phyloP scores from a whole-genome alignment of 2,329 filamentous ascomycete species.

The Stagonosporopsis vannaccii region DNA sequence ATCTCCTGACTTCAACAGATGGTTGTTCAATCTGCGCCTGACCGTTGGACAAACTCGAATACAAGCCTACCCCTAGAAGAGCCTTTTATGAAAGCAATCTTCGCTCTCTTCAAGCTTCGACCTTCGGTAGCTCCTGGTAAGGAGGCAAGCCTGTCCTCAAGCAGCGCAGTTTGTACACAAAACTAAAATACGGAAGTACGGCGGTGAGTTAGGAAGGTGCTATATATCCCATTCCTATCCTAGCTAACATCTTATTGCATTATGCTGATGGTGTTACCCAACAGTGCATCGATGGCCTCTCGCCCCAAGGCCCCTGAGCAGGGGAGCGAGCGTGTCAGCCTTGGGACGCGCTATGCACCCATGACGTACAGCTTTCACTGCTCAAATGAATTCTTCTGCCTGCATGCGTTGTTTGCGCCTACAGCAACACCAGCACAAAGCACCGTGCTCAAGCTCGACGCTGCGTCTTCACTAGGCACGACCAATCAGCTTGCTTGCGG shows the following conservation, averaged over 20 bases:
- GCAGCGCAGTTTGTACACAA: neutral
- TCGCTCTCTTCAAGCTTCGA: no score
- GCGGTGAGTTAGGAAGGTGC: no score
- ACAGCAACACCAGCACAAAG: neutral
- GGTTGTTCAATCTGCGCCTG: neutral
- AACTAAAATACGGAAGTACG: no score
- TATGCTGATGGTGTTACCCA: no score
- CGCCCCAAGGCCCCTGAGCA: neutral
- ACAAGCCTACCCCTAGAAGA: neutral
- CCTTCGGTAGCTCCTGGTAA: no score
- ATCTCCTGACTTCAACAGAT: neutral
- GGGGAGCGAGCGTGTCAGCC: neutral
- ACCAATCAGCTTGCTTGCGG: neutral
- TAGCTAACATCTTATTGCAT: no score
- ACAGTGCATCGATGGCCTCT: neutral
- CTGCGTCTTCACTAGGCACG: neutral
- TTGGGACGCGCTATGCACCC: neutral
- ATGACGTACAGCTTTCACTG: neutral
- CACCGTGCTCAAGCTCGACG: neutral
- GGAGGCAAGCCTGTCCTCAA: no score
- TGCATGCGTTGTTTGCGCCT: neutral
- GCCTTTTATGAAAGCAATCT: no score
- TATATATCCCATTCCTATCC: no score
- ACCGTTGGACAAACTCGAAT: neutral
- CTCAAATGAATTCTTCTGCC: neutral